A percentile compares a stretch with the other conserved stretches of the same genome.
These are phyloP conservation scores for Aspergillus sclerotioniger DNA, from an alignment of 495 filamentous ascomycete species.

Conservation along the genomic window DNA sequence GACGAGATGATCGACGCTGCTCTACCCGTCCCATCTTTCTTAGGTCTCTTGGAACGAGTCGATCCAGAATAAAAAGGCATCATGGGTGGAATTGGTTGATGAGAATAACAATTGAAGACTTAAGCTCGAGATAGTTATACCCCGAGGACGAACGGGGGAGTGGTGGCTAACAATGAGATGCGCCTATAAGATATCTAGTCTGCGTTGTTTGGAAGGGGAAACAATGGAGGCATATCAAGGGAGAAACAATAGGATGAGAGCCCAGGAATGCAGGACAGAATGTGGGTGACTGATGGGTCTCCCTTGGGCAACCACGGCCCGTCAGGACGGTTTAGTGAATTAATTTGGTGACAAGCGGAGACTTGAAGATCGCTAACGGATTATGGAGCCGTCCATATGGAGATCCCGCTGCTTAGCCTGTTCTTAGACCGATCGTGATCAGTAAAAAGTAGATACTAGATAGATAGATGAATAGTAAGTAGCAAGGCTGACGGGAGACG, in stretches of 20 bases:
- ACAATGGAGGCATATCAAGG: conserved; percentile 23
- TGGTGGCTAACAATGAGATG: conserved; percentile 14
- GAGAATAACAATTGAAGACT: conserved; percentile 5
- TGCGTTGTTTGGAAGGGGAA: conserved; percentile 9
- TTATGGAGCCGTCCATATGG: not conserved
- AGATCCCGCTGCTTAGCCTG: not conserved
- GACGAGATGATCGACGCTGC: conserved; percentile 31
- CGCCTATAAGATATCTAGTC: not conserved
- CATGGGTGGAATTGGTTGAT: conserved; percentile 9
- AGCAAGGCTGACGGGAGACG: not conserved
- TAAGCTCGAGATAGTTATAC: conserved; percentile 14
- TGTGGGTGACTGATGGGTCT: conserved; percentile 3
- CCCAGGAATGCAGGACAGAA: conserved; percentile 25
- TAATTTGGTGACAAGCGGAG: not conserved
- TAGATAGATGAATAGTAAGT: not conserved
- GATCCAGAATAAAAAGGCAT: conserved; percentile 35
- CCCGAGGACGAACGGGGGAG: conserved; percentile 12
- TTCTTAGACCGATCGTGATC: not conserved
- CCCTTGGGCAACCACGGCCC: not conserved
- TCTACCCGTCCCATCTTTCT: conserved; percentile 33
- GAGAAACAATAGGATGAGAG: conserved; percentile 9
- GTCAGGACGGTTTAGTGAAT: conserved; percentile 3
- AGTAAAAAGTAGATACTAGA: not conserved
- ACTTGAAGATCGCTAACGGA: not conserved
- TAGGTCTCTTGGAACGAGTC: conserved; percentile 30